phyloP scores from a whole-genome alignment of 257 asterid species.

The Henckelia pumila region DNA sequence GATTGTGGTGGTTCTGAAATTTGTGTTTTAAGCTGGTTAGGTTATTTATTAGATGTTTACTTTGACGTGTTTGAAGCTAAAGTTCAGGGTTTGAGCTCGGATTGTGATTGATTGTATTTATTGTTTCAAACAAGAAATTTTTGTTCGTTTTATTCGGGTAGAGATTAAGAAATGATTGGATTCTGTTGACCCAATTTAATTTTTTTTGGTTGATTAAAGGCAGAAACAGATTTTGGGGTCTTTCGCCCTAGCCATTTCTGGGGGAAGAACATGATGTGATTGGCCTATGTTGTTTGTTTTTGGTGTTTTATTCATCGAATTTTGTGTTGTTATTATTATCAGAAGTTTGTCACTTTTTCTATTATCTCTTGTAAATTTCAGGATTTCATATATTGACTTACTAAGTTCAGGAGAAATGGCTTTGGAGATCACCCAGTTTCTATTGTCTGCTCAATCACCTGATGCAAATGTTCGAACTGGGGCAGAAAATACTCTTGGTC shows the following conservation, averaged over 20 bases:
- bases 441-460: slow-evolving; percentile 81
- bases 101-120: background rate
- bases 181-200: background rate
- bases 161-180: background rate
- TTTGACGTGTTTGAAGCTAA: background rate
- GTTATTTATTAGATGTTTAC: background rate
- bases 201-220: background rate
- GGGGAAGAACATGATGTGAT: background rate
- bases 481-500: slow-evolving; percentile 64
- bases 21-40: background rate
- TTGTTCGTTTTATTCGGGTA: background rate
- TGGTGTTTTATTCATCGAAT: background rate
- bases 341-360: too few relatives aligned
- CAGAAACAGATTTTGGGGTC: background rate
- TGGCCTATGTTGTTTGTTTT: background rate
- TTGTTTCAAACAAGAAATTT: too few relatives aligned
- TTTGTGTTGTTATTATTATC: background rate
- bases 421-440: slow-evolving; percentile 70
- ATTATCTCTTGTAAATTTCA: background rate
- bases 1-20: background rate
- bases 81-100: background rate
- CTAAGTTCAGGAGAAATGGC: slow-evolving; percentile 57
- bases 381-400: background rate
- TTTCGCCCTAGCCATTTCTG: too few relatives aligned
- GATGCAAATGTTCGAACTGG: slow-evolving; percentile 76